phyloP scores from a whole-genome alignment of 768 basidiomycete species.

The Pleurotus giganteus region DNA sequence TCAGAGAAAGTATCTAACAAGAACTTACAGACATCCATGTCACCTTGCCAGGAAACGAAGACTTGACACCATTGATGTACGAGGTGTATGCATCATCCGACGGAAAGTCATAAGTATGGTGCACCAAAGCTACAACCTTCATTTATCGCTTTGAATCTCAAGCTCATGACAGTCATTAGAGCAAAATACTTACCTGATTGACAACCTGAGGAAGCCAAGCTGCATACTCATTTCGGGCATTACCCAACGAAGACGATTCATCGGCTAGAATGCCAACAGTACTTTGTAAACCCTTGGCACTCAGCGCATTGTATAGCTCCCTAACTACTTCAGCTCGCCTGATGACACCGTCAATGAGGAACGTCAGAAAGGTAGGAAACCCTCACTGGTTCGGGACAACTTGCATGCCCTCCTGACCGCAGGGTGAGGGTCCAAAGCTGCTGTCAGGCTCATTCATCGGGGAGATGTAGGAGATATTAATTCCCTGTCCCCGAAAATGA shows the following conservation, averaged over 20 bases:
- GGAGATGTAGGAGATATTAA: slow-evolving; percentile 38
- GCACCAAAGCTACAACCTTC: slow-evolving; percentile 36
- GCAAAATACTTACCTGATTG: slow-evolving; percentile 20
- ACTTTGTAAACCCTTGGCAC: slow-evolving; percentile 23
- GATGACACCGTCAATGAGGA: not conserved
- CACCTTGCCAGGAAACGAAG: slow-evolving; percentile 25
- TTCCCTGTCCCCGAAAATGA: slow-evolving; percentile 35
- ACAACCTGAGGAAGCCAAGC: slow-evolving; percentile 33
- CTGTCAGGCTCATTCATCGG: slow-evolving; percentile 45
- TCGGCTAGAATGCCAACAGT: slow-evolving; percentile 40
- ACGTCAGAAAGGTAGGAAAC: not conserved
- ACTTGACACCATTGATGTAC: slow-evolving; percentile 26
- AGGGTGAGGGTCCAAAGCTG: slow-evolving; percentile 35
- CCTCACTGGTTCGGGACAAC: slow-evolving; percentile 36
- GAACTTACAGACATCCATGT: slow-evolving; percentile 38
- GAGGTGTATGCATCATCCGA: slow-evolving; percentile 32
- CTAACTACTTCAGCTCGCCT: slow-evolving; percentile 40
- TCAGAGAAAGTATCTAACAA: not conserved
- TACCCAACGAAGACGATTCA: slow-evolving; percentile 33
- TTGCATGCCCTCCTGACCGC: slow-evolving; percentile 46
- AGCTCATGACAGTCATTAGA: not conserved
- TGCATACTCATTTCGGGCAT: slow-evolving; percentile 29
- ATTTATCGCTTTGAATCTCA: not conserved
- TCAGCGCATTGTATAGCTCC: slow-evolving; percentile 31
- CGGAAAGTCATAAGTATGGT: slow-evolving; percentile 47